Evolutionary conservation across 2,329 filamentous ascomycete species (phyloP).

Genomic region (Tothia fuscella): DNA sequence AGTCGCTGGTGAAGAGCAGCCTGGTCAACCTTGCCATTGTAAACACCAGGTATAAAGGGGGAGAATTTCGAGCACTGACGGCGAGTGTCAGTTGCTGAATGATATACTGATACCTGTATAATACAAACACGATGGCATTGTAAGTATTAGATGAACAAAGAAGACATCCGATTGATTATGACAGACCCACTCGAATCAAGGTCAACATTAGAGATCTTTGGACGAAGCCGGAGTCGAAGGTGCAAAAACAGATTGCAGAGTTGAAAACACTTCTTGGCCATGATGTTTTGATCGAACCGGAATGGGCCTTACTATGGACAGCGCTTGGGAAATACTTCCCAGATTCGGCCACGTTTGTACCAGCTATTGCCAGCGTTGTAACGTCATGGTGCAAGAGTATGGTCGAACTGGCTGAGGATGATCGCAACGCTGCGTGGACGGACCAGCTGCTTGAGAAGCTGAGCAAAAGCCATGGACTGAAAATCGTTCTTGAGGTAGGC

Average conservation of each 20-base stretch:
- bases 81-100: too few relatives aligned
- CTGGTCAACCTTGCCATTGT: too few relatives aligned
- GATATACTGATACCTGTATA: too few relatives aligned
- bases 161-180: neutral
- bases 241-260: slow-evolving; percentile 6
- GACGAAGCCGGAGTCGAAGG: slow-evolving; percentile 5
- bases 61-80: too few relatives aligned
- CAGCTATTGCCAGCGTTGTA: slow-evolving; percentile 26
- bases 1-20: too few relatives aligned
- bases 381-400: slow-evolving; percentile 30
- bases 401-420: slow-evolving; percentile 31
- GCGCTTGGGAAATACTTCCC: slow-evolving; percentile 28
- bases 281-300: slow-evolving; percentile 27
- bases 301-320: slow-evolving; percentile 33
- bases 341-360: slow-evolving; percentile 30
- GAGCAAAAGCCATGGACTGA: slow-evolving; percentile 19
- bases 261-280: slow-evolving; percentile 25
- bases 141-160: neutral
- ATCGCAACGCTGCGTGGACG: slow-evolving; percentile 29
- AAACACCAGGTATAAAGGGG: too few relatives aligned
- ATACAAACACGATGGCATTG: neutral
- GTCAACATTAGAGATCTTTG: slow-evolving; percentile 10
- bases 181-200: slow-evolving; percentile 9
- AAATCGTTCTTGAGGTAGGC: slow-evolving; percentile 27
- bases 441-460: slow-evolving; percentile 31